Evolutionary conservation across 805 yeast species (phyloP).

Genomic region (Yarrowia sp.): DNA sequence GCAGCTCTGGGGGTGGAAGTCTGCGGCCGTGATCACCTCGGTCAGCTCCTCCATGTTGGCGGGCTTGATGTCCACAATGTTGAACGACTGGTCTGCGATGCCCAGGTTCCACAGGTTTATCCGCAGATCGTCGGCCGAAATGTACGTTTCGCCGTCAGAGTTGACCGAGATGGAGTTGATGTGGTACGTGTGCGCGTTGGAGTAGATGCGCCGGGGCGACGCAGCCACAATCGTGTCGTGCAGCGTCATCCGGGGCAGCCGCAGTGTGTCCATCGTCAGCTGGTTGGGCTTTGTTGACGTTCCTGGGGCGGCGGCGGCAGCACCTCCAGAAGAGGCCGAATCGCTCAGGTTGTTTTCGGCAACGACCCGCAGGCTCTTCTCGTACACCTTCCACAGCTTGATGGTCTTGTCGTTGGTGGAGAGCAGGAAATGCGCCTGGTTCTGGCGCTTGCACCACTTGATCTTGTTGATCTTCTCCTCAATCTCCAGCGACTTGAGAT

Average conservation of each 20-base stretch:
- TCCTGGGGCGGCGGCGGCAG: conserved; percentile 18
- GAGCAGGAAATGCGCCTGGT: conserved; percentile 84
- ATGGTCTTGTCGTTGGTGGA: conserved; percentile 98
- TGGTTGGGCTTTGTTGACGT: conserved; percentile 32
- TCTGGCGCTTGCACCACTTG: conserved; percentile 88
- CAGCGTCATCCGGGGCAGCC: conserved; percentile 82
- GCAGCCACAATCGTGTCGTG: conserved; percentile 96
- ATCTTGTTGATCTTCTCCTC: conserved; percentile 98
- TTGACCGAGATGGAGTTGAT: conserved; percentile 93
- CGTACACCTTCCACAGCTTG: conserved; percentile 94
- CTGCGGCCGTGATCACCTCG: conserved; percentile 95
- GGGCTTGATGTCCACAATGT: conserved; percentile 96
- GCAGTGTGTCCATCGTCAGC: conserved; percentile 46
- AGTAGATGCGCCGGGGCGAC: conserved; percentile 83
- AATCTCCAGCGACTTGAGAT: conserved; percentile 89
- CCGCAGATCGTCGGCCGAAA: conserved; percentile 90
- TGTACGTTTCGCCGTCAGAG: conserved; percentile 92
- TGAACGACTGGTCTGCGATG: conserved; percentile 91
- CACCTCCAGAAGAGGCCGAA: conserved; percentile 44
- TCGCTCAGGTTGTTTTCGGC: conserved; percentile 72
- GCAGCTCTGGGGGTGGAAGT: conserved; percentile 91
- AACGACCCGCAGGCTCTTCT: conserved; percentile 86
- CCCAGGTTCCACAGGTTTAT: conserved; percentile 94
- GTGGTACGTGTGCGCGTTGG: conserved; percentile 98
- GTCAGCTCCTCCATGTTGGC: conserved; percentile 98